Conservation (phyloP, 2,329 filamentous ascomycete genomes). For the Paraphaeosphaeria sporulosa region DNA sequence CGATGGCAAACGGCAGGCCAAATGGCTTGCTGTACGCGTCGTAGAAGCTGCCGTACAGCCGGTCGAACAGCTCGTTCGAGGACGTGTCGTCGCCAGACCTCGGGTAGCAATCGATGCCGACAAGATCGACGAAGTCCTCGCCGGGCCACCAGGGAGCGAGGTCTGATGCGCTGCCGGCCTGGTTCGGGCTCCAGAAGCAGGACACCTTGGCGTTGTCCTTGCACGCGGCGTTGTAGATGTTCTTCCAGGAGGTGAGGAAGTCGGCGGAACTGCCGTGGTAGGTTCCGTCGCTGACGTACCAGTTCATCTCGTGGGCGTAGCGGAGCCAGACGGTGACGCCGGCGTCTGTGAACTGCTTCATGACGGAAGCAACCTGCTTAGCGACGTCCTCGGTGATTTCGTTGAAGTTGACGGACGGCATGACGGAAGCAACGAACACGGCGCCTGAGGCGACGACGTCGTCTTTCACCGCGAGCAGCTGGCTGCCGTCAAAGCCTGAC, state of each 20-base stretch:
- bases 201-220: slow-evolving; percentile 17
- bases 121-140: slow-evolving; percentile 20
- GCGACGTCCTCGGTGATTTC: slow-evolving; percentile 17
- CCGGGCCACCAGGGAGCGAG: slow-evolving; percentile 22
- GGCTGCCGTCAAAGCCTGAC: slow-evolving; percentile 19
- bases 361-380: slow-evolving; percentile 17
- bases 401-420: slow-evolving; percentile 23
- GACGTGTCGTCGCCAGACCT: slow-evolving; percentile 8
- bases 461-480: slow-evolving; percentile 20
- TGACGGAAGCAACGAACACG: slow-evolving; percentile 24
- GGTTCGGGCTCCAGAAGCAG: slow-evolving; percentile 24
- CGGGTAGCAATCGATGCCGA: slow-evolving; percentile 24
- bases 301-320: slow-evolving; percentile 26
- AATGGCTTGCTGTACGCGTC: slow-evolving; percentile 18
- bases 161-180: slow-evolving; percentile 9
- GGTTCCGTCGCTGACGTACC: slow-evolving; percentile 19
- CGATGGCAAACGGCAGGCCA: slow-evolving; percentile 21
- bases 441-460: slow-evolving; percentile 20
- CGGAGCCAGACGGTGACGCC: slow-evolving; percentile 23
- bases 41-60: slow-evolving; percentile 20
- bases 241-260: slow-evolving; percentile 24
- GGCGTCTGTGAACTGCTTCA: slow-evolving; percentile 25
- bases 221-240: slow-evolving; percentile 24
- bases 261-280: slow-evolving; percentile 17
- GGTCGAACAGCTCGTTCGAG: slow-evolving; percentile 14